Conservation (phyloP, 768 basidiomycete species). For the Nidularia sp. region DNA sequence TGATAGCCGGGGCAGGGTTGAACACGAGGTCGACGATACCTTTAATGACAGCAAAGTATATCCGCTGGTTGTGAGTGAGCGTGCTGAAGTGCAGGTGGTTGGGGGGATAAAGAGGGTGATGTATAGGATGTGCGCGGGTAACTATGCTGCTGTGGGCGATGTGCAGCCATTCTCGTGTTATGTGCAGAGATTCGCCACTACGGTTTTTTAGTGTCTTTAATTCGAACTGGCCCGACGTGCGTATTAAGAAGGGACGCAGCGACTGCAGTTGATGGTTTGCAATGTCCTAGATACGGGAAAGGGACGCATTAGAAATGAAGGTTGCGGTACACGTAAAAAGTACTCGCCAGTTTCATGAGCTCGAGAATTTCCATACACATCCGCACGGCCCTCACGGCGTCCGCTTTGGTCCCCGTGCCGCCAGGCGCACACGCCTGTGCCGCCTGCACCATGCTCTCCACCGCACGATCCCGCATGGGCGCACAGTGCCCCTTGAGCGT, state of each 20-base stretch:
- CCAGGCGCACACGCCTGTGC: conserved; percentile 58
- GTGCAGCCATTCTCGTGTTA: conserved; percentile 65
- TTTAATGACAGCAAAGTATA: conserved; percentile 52
- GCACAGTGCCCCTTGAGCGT: conserved; percentile 90
- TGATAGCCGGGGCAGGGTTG: conserved; percentile 32
- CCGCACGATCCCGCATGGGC: conserved; percentile 83
- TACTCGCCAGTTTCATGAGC: conserved; percentile 89
- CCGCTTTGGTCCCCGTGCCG: conserved; percentile 49
- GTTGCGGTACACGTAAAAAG: conserved; percentile 6
- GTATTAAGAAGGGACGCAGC: conserved; percentile 85
- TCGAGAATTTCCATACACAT: conserved; percentile 89
- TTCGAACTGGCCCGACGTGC: conserved; percentile 77
- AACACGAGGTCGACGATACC: conserved; percentile 68
- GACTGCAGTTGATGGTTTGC: conserved; percentile 94
- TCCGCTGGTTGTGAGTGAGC: conserved; percentile 49
- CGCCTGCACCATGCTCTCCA: conserved; percentile 78
- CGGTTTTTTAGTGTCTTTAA: conserved; percentile 69
- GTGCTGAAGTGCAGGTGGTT: conserved; percentile 36
- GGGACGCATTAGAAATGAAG: conserved; percentile 1
- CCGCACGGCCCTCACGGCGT: conserved; percentile 70
- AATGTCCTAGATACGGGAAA: conserved; percentile 61
- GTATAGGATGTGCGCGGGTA: conserved; percentile 31
- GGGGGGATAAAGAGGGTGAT: conserved; percentile 38
- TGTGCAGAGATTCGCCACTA: conserved; percentile 43
- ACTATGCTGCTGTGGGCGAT: conserved; percentile 45